These are phyloP conservation scores for Allomyces arbusculus DNA, from an alignment of 192 early-diverging fungal genomes.

Conservation along the genomic window DNA sequence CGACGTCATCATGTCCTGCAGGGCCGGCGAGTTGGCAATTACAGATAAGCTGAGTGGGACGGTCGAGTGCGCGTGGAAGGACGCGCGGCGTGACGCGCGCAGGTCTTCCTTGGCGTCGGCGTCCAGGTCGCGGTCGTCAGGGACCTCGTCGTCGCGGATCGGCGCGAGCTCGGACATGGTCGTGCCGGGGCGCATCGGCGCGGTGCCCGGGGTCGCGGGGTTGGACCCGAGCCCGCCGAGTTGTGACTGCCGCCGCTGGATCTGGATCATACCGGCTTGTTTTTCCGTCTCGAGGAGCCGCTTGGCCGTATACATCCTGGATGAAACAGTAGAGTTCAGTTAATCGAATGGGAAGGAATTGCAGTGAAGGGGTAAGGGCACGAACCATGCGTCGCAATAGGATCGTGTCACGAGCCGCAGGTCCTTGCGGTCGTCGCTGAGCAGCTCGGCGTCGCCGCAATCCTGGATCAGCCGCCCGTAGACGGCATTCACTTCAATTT, in stretches of 20 bases:
- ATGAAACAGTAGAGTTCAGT: too few relatives aligned
- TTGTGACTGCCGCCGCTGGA: not conserved
- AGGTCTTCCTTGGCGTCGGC: not conserved
- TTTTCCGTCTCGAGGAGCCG: not conserved
- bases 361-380: too few relatives aligned
- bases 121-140: not conserved
- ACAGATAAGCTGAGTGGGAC: not conserved
- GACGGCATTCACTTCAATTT: conserved; percentile 17
- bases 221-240: not conserved
- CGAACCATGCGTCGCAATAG: not conserved
- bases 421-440: conserved; percentile 23
- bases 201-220: not conserved
- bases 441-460: conserved; percentile 21
- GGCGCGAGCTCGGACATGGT: not conserved
- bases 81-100: too few relatives aligned
- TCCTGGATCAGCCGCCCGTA: conserved; percentile 24
- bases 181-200: not conserved
- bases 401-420: conserved; percentile 18
- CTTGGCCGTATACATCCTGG: not conserved
- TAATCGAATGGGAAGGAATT: too few relatives aligned
- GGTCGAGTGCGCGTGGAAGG: too few relatives aligned
- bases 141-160: not conserved
- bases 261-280: not conserved
- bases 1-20: not conserved
- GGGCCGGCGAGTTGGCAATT: not conserved